Percentiles rank a stretch among this genome's conserved stretches.
phyloP scores from a whole-genome alignment of 2,329 filamentous ascomycete species.

The Hypoxylon sp. region DNA sequence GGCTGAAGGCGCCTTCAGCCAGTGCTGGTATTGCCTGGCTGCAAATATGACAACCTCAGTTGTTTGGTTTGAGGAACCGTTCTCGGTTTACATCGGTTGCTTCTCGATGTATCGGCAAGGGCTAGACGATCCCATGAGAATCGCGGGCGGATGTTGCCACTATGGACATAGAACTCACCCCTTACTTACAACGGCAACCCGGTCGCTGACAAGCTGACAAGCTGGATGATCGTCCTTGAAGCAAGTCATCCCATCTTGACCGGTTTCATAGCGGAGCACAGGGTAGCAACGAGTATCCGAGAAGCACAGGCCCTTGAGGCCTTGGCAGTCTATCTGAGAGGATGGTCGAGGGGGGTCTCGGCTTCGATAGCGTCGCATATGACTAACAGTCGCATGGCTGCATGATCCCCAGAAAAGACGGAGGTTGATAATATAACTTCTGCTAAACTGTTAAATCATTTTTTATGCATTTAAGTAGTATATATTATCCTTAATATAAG shows the following conservation, averaged over 20 bases:
- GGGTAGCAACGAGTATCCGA: constrained; percentile 2
- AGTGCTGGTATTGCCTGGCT: background rate
- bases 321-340: constrained; percentile 5
- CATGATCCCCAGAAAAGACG: constrained; percentile 7
- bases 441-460: too few species aligned
- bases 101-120: background rate
- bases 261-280: constrained; percentile 23
- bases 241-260: constrained; percentile 22
- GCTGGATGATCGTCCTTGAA: constrained; percentile 12
- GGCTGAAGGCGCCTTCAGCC: too few species aligned
- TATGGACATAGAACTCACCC: background rate
- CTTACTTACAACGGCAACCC: constrained; percentile 10
- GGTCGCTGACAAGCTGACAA: background rate
- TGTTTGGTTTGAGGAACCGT: background rate
- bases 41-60: constrained; percentile 5
- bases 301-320: constrained; percentile 7
- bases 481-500: too few species aligned
- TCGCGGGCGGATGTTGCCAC: background rate
- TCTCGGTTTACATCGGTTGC: constrained; percentile 22
- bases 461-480: too few species aligned
- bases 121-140: background rate
- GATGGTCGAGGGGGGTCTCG: constrained; percentile 5
- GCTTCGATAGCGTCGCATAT: constrained; percentile 15
- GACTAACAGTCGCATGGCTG: constrained; percentile 8
- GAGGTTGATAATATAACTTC: too few species aligned